A percentile compares a stretch with the other conserved stretches of the same genome.
These are phyloP conservation scores for Boechera retrofracta DNA, from an alignment of 345 rosid genomes.

Conservation along the genomic window DNA sequence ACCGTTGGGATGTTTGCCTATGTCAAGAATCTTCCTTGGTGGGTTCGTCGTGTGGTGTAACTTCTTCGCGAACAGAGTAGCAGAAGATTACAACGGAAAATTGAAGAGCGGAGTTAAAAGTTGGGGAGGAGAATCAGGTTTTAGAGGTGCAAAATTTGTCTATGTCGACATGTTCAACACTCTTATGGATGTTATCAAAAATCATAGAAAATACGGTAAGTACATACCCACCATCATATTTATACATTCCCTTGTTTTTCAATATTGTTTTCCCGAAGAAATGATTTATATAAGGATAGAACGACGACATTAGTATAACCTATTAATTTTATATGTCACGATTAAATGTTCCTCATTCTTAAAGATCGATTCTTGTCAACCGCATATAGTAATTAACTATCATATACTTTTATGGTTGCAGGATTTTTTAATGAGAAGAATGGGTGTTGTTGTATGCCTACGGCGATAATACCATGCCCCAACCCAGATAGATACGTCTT, in stretches of 20 bases:
- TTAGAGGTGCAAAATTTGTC: slow-evolving; percentile 45
- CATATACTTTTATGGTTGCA: slow-evolving; percentile 16
- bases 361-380: background rate
- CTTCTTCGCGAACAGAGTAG: slow-evolving; percentile 8
- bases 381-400: background rate
- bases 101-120: background rate
- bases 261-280: background rate
- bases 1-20: slow-evolving; percentile 47
- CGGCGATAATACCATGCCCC: slow-evolving; percentile 43
- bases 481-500: slow-evolving; percentile 54
- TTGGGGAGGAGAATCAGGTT: slow-evolving; percentile 24
- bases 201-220: slow-evolving; percentile 61
- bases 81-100: slow-evolving; percentile 38
- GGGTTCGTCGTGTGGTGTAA: slow-evolving; percentile 34
- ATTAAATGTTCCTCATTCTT: background rate
- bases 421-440: slow-evolving; percentile 36
- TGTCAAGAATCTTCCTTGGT: slow-evolving; percentile 28
- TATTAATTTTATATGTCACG: background rate
- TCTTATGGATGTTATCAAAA: slow-evolving; percentile 56
- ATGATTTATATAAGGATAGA: background rate
- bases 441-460: slow-evolving; percentile 43
- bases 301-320: background rate
- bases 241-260: background rate
- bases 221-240: background rate
- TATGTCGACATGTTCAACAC: slow-evolving; percentile 61